Base-by-base conservation (phyloP, 306 rosid species). In the Fagus sylvatica region DNA sequence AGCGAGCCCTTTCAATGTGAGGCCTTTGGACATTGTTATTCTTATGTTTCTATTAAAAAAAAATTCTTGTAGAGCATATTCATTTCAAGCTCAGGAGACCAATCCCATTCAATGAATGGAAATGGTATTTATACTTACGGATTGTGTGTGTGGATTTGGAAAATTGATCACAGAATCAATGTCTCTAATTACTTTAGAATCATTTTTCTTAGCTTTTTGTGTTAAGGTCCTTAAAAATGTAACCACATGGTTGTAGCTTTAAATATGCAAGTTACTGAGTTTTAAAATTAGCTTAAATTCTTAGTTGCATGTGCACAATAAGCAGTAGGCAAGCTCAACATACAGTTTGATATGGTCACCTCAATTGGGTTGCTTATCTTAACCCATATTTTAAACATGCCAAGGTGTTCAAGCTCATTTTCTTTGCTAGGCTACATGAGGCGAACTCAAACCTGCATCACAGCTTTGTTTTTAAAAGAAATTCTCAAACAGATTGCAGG, bases 101-200 rank as follows among this genome's bases (percentile, higher is more conserved):
- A 94, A 84, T 72, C 98, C 19, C 97, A 90, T 75, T 94, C 97
- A 10, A 92, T 89, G 93, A 92, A 95, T 81, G 97, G 97, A 89
- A 94, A 90, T 84, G 97, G 98, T 94, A 92, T 75, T 82, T 76
- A 66, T 76, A 2, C 7, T 19, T 74, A 54, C 11, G 33, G 55
- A 70, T 36, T 53, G 22, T 49, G 22, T 70, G 74, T 55, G 5
- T 69, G 51, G 59, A 61, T 48, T 67, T 51, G 55, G 32, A 43
- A 55, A 22, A 5, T 10, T 72, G 34, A 49, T 39, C 22, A 13
- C 59, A 61, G 17, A 36, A 73, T 72, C 15, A 9, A 10, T 74
- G 34, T 19, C 16, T 28, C 43, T 69, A 30, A 22, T 74, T 19
- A 11, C 36, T 73, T 66, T 8, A 19, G 43, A 39, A 56, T 43